Percentiles rank a stretch among this genome's conserved stretches.
Conservation (phyloP, 140 eudicot genomes). For the Stevia rebaudiana region DNA sequence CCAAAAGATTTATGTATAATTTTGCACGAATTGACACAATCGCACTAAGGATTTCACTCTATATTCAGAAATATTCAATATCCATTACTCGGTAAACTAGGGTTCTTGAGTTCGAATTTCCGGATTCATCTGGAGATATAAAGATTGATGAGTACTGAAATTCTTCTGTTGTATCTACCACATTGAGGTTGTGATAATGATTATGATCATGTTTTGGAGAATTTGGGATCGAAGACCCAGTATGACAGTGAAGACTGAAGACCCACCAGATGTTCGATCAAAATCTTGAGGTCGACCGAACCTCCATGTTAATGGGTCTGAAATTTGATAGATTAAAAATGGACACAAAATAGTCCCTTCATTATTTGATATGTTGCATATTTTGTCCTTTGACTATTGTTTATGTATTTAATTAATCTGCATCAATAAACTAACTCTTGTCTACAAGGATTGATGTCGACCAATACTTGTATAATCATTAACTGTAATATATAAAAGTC, state of each 20-base stretch:
- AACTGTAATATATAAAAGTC: neutral
- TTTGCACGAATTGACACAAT: neutral
- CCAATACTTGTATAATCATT: neutral
- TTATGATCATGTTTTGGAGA: conserved; percentile 7
- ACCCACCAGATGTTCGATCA: conserved; percentile 25
- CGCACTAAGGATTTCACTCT: conserved; percentile 21
- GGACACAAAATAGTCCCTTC: no score
- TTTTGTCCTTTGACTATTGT: conserved; percentile 1
- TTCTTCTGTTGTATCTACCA: conserved; percentile 1
- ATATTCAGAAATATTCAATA: conserved; percentile 17
- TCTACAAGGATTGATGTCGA: conserved; percentile 17
- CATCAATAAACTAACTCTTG: neutral
- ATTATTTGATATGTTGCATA: neutral
- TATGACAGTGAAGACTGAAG: conserved; percentile 17
- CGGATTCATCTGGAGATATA: neutral
- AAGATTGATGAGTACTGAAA: neutral
- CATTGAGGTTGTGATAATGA: conserved; percentile 12
- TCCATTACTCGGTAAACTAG: conserved; percentile 21
- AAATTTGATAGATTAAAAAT: no score
- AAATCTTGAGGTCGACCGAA: neutral
- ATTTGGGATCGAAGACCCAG: conserved; percentile 4
- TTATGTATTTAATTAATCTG: neutral
- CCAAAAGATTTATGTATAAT: neutral
- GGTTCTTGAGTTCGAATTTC: conserved; percentile 4
- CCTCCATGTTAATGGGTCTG: no score